Evolutionary conservation across 106 monocot species (phyloP), one percentile per base, ranked within the genome.

Genomic region (Vanilla planifolia): DNA sequence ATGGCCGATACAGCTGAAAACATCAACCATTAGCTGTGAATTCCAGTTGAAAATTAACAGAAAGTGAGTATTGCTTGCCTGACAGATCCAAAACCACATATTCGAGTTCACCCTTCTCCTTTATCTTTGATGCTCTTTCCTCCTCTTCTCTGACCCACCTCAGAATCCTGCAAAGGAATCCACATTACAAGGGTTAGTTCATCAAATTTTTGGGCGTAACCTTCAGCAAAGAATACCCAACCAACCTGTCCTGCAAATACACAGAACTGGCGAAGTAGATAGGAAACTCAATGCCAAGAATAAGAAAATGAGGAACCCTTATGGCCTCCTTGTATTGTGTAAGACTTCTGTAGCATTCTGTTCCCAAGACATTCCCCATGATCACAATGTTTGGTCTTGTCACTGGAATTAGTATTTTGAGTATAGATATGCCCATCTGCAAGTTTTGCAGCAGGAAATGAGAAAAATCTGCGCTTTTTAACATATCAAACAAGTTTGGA

Each of bases 221-320:
- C 13, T 13, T 40, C 13, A 13, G 6, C 39, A 40, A 8, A 40
- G 13, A 40, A 8, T 13, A 40, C 32, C 8, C 6, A 8, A 5
- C 67, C 6, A 29, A 80, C 80, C 80, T 74, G 51, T 83, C 82
- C 67, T 74, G 77, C 16, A 83, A 73, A 13, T 83, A 83, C 56
- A 67, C n/a, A 17, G 70, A 66, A 28, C 78, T 78, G 43, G 77
- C 70, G n/a, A 83, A 83, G 47, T 70, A 77, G 39, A 83, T 74
- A 4, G 82, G 70, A 16, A 73, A 70, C 70, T 83, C 82, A 22
- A 83, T 51, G 40, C 73, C 70, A 7, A 83, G 70, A 66, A 83
- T 63, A 25, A 83, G 42, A 46, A 83, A 62, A 29, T 53, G 30
- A 67, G 82, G 82, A 20, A 83, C 62, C 33, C 73, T 74, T 21